Conservation (phyloP, 1,284 basidiomycete genomes). For the Meira miltonrushii region DNA sequence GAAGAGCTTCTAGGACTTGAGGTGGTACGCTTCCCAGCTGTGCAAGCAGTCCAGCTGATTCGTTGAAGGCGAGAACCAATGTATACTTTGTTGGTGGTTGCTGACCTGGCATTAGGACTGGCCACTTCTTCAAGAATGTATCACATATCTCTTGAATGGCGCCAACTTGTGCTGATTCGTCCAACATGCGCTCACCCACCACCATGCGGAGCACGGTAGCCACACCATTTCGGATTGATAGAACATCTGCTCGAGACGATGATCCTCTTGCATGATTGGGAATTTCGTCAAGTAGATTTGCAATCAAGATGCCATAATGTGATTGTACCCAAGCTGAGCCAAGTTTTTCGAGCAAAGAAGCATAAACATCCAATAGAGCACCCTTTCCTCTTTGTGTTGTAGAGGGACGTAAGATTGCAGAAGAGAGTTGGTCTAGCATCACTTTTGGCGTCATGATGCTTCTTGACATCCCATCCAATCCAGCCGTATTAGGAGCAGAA, state of each 20-base stretch:
- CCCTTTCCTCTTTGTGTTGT: slow-evolving; percentile 65
- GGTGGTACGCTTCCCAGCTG: slow-evolving; percentile 88
- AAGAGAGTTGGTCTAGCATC: slow-evolving; percentile 75
- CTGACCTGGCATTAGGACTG: slow-evolving; percentile 81
- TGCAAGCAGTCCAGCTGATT: slow-evolving; percentile 76
- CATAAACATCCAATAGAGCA: slow-evolving; percentile 84
- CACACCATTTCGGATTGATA: slow-evolving; percentile 70
- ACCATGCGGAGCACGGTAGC: slow-evolving; percentile 75
- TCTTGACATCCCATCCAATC: slow-evolving; percentile 62
- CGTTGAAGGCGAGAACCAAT: slow-evolving; percentile 71
- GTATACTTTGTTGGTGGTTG: slow-evolving; percentile 65
- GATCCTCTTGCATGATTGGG: slow-evolving; percentile 49
- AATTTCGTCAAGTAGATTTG: slow-evolving; percentile 70
- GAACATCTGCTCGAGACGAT: slow-evolving; percentile 58
- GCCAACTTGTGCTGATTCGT: slow-evolving; percentile 78
- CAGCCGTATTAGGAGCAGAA: slow-evolving; percentile 40
- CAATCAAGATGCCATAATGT: slow-evolving; percentile 73
- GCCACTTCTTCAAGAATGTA: slow-evolving; percentile 82
- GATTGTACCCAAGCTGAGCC: slow-evolving; percentile 73
- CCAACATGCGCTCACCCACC: slow-evolving; percentile 78
- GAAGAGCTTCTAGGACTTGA: slow-evolving; percentile 79
- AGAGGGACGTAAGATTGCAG: slow-evolving; percentile 71
- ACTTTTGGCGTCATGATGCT: slow-evolving; percentile 70
- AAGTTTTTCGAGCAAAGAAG: slow-evolving; percentile 68
- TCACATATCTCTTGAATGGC: slow-evolving; percentile 81